Conservation (phyloP, 1,284 basidiomycete genomes). For the Apiotrichum gamsii region DNA sequence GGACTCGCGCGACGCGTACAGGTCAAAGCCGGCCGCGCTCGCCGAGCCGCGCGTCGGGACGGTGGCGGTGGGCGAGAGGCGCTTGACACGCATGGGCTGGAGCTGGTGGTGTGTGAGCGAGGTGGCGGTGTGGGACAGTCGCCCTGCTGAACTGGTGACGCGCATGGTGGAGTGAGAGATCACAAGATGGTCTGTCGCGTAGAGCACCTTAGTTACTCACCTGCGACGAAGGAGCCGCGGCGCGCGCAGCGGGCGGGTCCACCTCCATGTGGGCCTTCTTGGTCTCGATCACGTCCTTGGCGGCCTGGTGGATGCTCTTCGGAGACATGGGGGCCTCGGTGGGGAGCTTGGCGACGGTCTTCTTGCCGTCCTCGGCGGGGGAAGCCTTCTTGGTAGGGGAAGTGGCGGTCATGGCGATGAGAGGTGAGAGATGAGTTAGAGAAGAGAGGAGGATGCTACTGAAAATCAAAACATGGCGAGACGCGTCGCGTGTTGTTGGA, state of each 20-base stretch:
- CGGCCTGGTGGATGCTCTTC: not conserved
- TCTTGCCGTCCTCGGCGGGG: constrained; percentile 4
- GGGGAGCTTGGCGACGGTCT: constrained; percentile 7
- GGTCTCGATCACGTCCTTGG: not conserved
- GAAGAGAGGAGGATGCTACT: no score
- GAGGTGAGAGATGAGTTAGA: no score
- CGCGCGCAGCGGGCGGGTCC: no score
- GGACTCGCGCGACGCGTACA: constrained; percentile 78
- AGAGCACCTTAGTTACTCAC: no score
- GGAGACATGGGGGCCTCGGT: not conserved
- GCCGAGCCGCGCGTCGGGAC: constrained; percentile 83
- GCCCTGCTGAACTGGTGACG: no score
- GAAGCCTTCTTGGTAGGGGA: not conserved
- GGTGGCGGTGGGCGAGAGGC: constrained; percentile 72
- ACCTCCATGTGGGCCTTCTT: no score
- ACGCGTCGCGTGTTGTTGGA: no score
- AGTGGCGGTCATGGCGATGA: not conserved
- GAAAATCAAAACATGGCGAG: no score
- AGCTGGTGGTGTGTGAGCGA: not conserved
- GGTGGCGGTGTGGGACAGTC: not conserved
- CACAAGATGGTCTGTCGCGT: no score
- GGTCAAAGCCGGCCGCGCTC: constrained; percentile 87
- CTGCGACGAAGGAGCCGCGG: no score
- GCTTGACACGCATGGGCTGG: constrained; percentile 68
- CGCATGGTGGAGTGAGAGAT: no score